Evolutionary conservation across 2,329 filamentous ascomycete species (phyloP).

Genomic region (Talaromyces atroroseus): DNA sequence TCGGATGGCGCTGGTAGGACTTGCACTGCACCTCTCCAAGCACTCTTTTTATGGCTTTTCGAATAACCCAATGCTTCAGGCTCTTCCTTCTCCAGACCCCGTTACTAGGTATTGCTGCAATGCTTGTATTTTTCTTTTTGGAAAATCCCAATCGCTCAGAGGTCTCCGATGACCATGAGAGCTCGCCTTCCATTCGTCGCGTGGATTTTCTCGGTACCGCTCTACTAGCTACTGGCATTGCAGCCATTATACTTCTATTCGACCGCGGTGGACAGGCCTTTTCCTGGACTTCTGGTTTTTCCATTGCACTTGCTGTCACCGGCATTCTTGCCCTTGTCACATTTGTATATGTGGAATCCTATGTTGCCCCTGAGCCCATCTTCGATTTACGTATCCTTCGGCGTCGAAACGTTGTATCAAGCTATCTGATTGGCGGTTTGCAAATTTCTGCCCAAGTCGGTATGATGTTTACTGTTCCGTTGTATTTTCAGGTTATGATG

Average conservation of each 20-base stretch:
- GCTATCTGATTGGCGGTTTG: constrained; percentile 42
- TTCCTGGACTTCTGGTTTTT: constrained; percentile 24
- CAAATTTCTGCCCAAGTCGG: constrained; percentile 56
- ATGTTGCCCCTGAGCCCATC: constrained; percentile 30
- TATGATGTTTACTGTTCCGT: constrained; percentile 60
- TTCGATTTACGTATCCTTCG: constrained; percentile 31
- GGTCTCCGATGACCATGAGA: not conserved
- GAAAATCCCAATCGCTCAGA: constrained; percentile 2
- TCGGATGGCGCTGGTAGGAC: constrained; percentile 60
- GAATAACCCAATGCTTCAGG: constrained; percentile 23
- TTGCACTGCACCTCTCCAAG: not conserved
- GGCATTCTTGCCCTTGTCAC: constrained; percentile 9
- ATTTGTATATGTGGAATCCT: constrained; percentile 29
- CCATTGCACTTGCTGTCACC: constrained; percentile 18
- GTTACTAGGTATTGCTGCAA: constrained; percentile 46
- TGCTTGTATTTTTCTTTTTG: constrained; percentile 43
- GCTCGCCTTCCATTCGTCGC: constrained; percentile 23
- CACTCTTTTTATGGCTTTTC: not conserved
- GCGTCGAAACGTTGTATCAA: constrained; percentile 24
- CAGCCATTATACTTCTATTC: constrained; percentile 42
- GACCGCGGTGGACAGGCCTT: constrained; percentile 45
- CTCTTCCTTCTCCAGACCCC: constrained; percentile 55
- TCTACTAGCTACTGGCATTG: constrained; percentile 41
- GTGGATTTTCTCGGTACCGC: constrained; percentile 56
- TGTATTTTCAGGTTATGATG: constrained; percentile 64